Conservation (phyloP, 345 rosid genomes). For the Theobroma cacao region DNA sequence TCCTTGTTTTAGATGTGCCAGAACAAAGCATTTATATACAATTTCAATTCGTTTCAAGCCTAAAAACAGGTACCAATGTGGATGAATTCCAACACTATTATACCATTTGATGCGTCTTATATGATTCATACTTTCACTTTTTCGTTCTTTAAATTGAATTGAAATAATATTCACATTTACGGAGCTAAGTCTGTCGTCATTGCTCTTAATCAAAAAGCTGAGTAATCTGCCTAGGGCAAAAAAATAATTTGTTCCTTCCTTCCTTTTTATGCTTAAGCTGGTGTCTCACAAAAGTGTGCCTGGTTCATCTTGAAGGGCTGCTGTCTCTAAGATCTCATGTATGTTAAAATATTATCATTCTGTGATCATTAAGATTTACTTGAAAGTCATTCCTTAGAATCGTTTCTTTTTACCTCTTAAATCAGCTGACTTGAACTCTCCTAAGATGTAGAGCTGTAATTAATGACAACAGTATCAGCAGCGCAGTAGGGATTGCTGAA, state of each 20-base stretch:
- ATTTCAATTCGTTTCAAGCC: neutral
- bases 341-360: neutral
- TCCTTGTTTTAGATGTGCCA: constrained; percentile 8
- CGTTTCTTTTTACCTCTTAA: neutral
- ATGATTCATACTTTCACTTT: neutral
- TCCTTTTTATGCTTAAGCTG: neutral
- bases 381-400: neutral
- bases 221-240: neutral
- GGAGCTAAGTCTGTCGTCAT: neutral
- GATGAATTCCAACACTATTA: neutral
- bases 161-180: neutral
- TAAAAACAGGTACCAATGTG: neutral
- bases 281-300: neutral
- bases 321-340: neutral
- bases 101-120: neutral
- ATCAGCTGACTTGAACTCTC: neutral
- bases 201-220: neutral
- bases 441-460: neutral
- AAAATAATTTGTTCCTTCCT: neutral
- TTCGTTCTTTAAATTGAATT: neutral
- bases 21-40: neutral
- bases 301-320: neutral
- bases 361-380: neutral
- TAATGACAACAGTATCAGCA: neutral
- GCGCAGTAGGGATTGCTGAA: neutral